phyloP scores from a whole-genome alignment of 1,139 yeast species.

The Saccharomycopsis phalli region DNA sequence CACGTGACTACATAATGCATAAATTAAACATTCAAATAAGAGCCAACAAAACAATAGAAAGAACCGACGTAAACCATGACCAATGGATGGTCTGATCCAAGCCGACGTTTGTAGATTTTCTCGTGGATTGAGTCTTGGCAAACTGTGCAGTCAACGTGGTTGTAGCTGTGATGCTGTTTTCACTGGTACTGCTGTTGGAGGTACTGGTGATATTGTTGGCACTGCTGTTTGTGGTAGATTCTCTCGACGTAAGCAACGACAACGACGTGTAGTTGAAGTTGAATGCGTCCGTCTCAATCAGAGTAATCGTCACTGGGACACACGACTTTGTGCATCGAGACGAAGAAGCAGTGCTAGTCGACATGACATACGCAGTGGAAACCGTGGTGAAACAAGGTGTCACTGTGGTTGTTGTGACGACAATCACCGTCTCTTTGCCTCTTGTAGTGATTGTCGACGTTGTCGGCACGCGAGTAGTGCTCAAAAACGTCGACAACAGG shows the following conservation, averaged over 20 bases:
- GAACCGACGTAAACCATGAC: too few species aligned
- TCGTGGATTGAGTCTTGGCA: too few species aligned
- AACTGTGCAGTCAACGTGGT: too few species aligned
- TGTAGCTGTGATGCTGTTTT: too few species aligned
- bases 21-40: too few species aligned
- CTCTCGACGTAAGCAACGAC: constrained; percentile 1
- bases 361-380: constrained; percentile 11
- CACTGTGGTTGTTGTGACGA: constrained; percentile 9
- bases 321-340: not conserved
- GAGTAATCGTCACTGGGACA: constrained; percentile 4
- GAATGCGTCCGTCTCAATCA: not conserved
- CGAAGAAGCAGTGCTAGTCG: constrained; percentile 1
- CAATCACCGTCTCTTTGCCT: constrained; percentile 11
- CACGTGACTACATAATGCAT: too few species aligned
- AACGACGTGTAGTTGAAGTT: not conserved
- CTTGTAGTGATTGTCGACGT: constrained; percentile 12
- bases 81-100: too few species aligned
- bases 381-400: constrained; percentile 12
- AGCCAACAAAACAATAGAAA: too few species aligned
- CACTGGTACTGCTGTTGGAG: too few species aligned
- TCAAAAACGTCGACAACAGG: constrained; percentile 9
- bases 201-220: not conserved
- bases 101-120: too few species aligned
- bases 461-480: constrained; percentile 11
- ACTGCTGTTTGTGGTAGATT: not conserved